A percentile compares a stretch with the other conserved stretches of the same genome.
phyloP scores from a whole-genome alignment of 2,329 filamentous ascomycete species.

The Pseudogymnoascus sp. region DNA sequence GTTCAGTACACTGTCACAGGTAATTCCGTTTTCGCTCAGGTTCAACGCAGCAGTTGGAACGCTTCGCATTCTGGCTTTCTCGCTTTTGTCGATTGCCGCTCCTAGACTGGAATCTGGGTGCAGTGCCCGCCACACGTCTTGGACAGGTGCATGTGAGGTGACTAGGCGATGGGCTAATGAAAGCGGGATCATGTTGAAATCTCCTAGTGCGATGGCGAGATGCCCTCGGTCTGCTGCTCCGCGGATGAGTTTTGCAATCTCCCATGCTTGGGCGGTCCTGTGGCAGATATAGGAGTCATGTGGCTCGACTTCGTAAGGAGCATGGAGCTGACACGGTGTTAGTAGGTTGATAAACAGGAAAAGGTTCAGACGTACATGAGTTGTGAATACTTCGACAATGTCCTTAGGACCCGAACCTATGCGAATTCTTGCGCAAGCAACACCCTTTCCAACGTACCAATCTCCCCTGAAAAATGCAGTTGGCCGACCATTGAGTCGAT shows the following conservation, averaged over 20 bases:
- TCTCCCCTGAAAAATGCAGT: conserved; percentile 92
- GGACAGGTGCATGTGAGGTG: conserved; percentile 67
- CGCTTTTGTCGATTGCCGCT: conserved; percentile 59
- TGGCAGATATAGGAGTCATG: conserved; percentile 86
- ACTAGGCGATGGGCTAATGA: conserved; percentile 81
- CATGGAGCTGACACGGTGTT: conserved; percentile 53
- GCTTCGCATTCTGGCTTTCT: conserved; percentile 58
- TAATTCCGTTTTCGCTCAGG: conserved; percentile 72
- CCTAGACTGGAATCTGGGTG: conserved; percentile 82
- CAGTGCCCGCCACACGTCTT: conserved; percentile 77
- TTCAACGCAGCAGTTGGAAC: conserved; percentile 75
- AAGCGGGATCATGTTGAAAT: conserved; percentile 93
- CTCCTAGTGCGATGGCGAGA: conserved; percentile 78
- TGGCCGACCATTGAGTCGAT: conserved; percentile 87
- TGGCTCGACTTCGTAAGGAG: conserved; percentile 75
- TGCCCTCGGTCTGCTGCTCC: conserved; percentile 74
- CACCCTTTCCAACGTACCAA: conserved; percentile 94
- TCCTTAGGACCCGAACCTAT: conserved; percentile 60
- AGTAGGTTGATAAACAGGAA: background rate
- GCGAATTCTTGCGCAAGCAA: conserved; percentile 75
- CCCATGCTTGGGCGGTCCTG: conserved; percentile 88
- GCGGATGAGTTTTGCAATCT: conserved; percentile 82
- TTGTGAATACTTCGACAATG: conserved; percentile 84
- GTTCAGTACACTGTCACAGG: conserved; percentile 80
- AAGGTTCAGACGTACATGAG: conserved; percentile 52